phyloP scores from a whole-genome alignment of 306 rosid genomes.

The Medicago truncatula region DNA sequence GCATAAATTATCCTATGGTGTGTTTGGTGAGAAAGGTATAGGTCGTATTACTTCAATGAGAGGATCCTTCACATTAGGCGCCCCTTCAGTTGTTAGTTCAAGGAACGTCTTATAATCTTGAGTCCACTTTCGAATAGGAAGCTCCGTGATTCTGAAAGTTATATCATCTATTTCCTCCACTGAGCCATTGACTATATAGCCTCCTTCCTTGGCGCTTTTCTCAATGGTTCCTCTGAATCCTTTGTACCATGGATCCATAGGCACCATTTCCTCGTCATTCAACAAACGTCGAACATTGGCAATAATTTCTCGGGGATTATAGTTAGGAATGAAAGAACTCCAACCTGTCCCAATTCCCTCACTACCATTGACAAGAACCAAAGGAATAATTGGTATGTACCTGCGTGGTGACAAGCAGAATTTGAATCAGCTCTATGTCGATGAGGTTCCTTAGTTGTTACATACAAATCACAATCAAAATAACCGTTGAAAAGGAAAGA shows the following conservation, averaged over 20 bases:
- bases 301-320: slow-evolving; percentile 88
- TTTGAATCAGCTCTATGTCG: neutral
- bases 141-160: slow-evolving; percentile 69
- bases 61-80: slow-evolving; percentile 81
- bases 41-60: slow-evolving; percentile 65
- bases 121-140: slow-evolving; percentile 92
- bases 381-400: slow-evolving; percentile 86
- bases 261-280: slow-evolving; percentile 58
- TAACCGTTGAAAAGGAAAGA: neutral
- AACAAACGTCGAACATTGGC: slow-evolving; percentile 77
- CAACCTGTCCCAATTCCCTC: slow-evolving; percentile 96
- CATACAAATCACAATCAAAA: neutral
- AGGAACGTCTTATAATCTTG: slow-evolving; percentile 90
- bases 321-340: slow-evolving; percentile 92
- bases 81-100: slow-evolving; percentile 69
- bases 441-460: neutral
- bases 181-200: slow-evolving; percentile 68
- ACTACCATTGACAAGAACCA: slow-evolving; percentile 94
- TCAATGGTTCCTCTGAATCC: slow-evolving; percentile 81
- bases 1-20: neutral
- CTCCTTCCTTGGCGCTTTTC: slow-evolving; percentile 71
- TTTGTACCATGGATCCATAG: slow-evolving; percentile 99
- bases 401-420: slow-evolving; percentile 47
- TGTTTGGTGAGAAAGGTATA: neutral
- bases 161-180: slow-evolving; percentile 68